Percentiles rank a stretch among this genome's conserved stretches.
Conservation (phyloP, 129 eudicot genomes). For the Silybum marianum region DNA sequence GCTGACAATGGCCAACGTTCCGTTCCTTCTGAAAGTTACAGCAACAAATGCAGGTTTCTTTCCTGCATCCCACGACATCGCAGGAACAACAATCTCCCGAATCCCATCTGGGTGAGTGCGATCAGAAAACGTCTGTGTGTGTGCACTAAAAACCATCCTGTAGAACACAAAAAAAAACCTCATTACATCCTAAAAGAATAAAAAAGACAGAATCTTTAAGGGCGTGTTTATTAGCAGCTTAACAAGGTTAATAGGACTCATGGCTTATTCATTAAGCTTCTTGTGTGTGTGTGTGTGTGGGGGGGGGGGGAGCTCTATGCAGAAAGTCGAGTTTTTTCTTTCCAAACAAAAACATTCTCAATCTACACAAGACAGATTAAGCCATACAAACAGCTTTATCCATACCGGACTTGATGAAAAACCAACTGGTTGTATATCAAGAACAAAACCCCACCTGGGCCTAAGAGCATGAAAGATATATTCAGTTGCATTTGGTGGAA, state of each 20-base stretch:
- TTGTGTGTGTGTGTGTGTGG: too few species aligned
- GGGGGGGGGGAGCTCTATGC: too few species aligned
- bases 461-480: constrained; percentile 59
- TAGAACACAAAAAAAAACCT: neutral
- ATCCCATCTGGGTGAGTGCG: constrained; percentile 55
- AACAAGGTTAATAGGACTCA: too few species aligned
- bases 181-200: neutral
- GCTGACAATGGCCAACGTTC: constrained; percentile 40
- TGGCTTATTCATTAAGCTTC: too few species aligned
- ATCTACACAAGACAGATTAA: too few species aligned
- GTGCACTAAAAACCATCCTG: constrained; percentile 59
- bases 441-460: constrained; percentile 40
- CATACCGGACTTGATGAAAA: too few species aligned
- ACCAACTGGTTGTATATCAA: neutral
- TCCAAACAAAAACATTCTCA: too few species aligned
- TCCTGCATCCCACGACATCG: constrained; percentile 62
- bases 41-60: constrained; percentile 54
- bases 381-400: too few species aligned
- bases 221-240: too few species aligned
- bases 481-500: constrained; percentile 62
- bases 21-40: constrained; percentile 48
- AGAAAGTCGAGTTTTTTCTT: too few species aligned
- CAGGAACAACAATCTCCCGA: constrained; percentile 57
- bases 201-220: neutral
- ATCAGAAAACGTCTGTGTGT: constrained; percentile 47